Evolutionary conservation across 768 basidiomycete genomes (phyloP).

Genomic region (Chalciporus piperatus): DNA sequence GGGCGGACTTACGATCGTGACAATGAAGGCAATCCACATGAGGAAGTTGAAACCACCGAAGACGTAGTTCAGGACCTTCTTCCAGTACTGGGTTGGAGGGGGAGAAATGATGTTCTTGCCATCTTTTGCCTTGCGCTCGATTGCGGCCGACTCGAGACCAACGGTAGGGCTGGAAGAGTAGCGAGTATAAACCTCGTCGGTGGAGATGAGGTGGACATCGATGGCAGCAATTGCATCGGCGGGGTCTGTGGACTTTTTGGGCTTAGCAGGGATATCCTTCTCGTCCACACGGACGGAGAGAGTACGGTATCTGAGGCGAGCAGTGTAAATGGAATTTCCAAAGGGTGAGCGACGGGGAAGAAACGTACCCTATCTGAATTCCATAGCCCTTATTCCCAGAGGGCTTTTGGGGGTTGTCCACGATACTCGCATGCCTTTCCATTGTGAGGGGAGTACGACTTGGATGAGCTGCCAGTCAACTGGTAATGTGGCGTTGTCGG

Average conservation of each 20-base stretch:
- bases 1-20: slow-evolving; percentile 36
- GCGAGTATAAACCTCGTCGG: slow-evolving; percentile 42
- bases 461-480: neutral
- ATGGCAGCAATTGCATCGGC: slow-evolving; percentile 41
- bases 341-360: neutral
- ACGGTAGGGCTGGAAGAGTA: slow-evolving; percentile 40
- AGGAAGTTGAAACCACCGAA: slow-evolving; percentile 59
- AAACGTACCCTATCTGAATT: slow-evolving; percentile 29
- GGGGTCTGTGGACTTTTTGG: slow-evolving; percentile 29
- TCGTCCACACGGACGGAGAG: slow-evolving; percentile 45
- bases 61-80: slow-evolving; percentile 50
- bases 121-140: slow-evolving; percentile 36
- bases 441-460: slow-evolving; percentile 1
- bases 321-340: neutral
- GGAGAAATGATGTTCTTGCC: slow-evolving; percentile 51
- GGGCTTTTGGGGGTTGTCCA: slow-evolving; percentile 12
- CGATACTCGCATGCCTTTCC: slow-evolving; percentile 15
- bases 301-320: slow-evolving; percentile 37
- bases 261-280: slow-evolving; percentile 13
- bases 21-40: slow-evolving; percentile 54
- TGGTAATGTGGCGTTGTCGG: no score
- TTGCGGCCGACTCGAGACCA: slow-evolving; percentile 48
- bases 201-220: slow-evolving; percentile 45
- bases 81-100: slow-evolving; percentile 45
- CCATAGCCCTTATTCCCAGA: slow-evolving; percentile 25